A percentile compares a stretch with the other conserved stretches of the same genome.
phyloP scores from a whole-genome alignment of 495 filamentous ascomycete genomes.

The Penicillium macrosclerotiorum region DNA sequence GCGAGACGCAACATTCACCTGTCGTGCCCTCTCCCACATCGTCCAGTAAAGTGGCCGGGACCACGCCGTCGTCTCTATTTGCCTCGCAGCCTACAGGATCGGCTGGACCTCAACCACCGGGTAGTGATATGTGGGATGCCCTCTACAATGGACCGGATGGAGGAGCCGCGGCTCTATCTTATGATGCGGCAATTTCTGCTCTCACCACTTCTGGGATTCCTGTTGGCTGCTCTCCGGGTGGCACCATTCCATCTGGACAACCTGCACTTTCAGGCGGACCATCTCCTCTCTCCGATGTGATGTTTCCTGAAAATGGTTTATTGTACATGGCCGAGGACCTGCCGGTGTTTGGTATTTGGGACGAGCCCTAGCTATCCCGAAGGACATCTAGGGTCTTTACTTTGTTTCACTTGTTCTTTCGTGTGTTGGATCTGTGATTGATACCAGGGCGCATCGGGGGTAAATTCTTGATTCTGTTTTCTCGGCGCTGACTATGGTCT shows the following conservation, averaged over 20 bases:
- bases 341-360: slow-evolving; percentile 40
- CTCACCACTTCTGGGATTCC: slow-evolving; percentile 48
- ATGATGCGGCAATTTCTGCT: slow-evolving; percentile 47
- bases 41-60: slow-evolving; percentile 19
- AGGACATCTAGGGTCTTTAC: neutral
- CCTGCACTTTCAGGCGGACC: slow-evolving; percentile 21
- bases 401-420: neutral
- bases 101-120: slow-evolving; percentile 7
- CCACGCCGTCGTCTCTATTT: slow-evolving; percentile 13
- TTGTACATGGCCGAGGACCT: slow-evolving; percentile 43
- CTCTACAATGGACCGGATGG: slow-evolving; percentile 30
- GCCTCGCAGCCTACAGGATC: slow-evolving; percentile 10
- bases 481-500: slow-evolving; percentile 1
- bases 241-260: slow-evolving; percentile 29
- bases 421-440: neutral
- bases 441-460: slow-evolving; percentile 4
- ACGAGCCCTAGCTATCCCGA: slow-evolving; percentile 18
- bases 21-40: slow-evolving; percentile 26
- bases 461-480: slow-evolving; percentile 1
- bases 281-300: slow-evolving; percentile 39
- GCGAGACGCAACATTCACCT: slow-evolving; percentile 13
- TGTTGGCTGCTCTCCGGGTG: slow-evolving; percentile 39
- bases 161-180: slow-evolving; percentile 26
- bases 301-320: slow-evolving; percentile 40
- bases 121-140: slow-evolving; percentile 33